Base-by-base conservation (phyloP, 768 basidiomycete genomes). In the Tricholoma hemisulphureum region DNA sequence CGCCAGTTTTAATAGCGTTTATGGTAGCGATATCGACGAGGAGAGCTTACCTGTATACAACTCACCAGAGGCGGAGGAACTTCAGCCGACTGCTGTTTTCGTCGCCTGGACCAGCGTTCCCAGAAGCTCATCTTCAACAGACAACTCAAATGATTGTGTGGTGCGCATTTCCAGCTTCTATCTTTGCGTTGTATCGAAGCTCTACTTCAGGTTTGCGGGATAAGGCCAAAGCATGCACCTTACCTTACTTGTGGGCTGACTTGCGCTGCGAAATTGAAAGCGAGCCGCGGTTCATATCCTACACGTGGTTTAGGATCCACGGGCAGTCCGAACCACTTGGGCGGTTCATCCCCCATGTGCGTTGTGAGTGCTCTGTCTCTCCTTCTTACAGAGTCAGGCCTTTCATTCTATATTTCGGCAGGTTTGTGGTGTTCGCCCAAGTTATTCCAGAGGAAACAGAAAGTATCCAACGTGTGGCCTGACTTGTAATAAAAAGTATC, bases 401-500 rank as follows among this genome's bases (percentile, higher is more conserved):
- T 13, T 16, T 49, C 46, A 49, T 24, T 21, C 21, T 49, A 37
- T 37, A 37, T 29, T 21, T 49, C 14, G 28, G 7, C 51, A 70
- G 69, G 63, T 70, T 18, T 70, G 69, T 55, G 58, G 59, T 35
- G 26, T 24, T 11, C 58, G 48, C 7, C 69, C 69, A 2, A 46
- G 46, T 11, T 68, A 63, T 51, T 62, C 64, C 9, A 64, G 59
- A 21, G 59, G 59, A 18, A 60, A 62, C 3, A 66, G 60, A 24
- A 54, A 34, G 6, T 69, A 63, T 59, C 61, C 63, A n/a, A 71
- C 69, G 0, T 71, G 69, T 43, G 69, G 69, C 10, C 37, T 65
- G n/a, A 66, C 64, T 20, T 71, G 69, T 45, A 64, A 63, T 23
- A 43, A 49, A 9, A 56, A 46, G 21, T 51, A 21, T 7, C 23